A percentile compares a stretch with the other conserved stretches of the same genome.
Conservation (phyloP, 805 yeast species). For the Candida boidinii region DNA sequence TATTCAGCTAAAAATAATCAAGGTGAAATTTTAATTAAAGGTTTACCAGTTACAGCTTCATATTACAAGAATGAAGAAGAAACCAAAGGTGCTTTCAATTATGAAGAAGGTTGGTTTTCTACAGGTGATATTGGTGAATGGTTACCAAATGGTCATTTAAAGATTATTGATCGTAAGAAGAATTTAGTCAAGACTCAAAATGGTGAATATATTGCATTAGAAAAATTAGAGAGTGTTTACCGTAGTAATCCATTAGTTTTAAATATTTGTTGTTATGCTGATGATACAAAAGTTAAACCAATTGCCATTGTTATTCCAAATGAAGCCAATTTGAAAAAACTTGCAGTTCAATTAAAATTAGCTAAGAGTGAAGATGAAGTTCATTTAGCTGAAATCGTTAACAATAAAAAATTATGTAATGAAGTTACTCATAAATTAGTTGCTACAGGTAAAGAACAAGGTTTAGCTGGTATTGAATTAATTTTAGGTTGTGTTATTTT, state of each 20-base stretch:
- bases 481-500: conserved; percentile 68
- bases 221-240: conserved; percentile 85
- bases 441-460: conserved; percentile 72
- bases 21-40: conserved; percentile 84
- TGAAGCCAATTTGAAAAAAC: conserved; percentile 50
- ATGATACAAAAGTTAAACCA: conserved; percentile 80
- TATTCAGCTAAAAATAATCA: conserved; percentile 84
- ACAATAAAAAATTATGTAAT: conserved; percentile 46
- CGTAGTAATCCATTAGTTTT: conserved; percentile 70
- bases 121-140: conserved; percentile 98
- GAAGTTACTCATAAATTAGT: conserved; percentile 52
- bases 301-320: conserved; percentile 84
- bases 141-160: conserved; percentile 71
- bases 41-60: conserved; percentile 63
- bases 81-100: conserved; percentile 60
- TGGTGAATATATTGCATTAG: conserved; percentile 97
- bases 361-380: conserved; percentile 32
- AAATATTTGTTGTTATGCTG: conserved; percentile 92
- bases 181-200: conserved; percentile 91
- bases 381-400: conserved; percentile 35
- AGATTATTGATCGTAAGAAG: conserved; percentile 88
- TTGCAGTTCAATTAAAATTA: conserved; percentile 51
- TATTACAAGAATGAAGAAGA: conserved; percentile 81
- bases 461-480: conserved; percentile 79
- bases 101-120: conserved; percentile 86